Evolutionary conservation across 2,329 filamentous ascomycete genomes (phyloP), one percentile per base, ranked within the genome.

Genomic region (Verticillium tricorpus): DNA sequence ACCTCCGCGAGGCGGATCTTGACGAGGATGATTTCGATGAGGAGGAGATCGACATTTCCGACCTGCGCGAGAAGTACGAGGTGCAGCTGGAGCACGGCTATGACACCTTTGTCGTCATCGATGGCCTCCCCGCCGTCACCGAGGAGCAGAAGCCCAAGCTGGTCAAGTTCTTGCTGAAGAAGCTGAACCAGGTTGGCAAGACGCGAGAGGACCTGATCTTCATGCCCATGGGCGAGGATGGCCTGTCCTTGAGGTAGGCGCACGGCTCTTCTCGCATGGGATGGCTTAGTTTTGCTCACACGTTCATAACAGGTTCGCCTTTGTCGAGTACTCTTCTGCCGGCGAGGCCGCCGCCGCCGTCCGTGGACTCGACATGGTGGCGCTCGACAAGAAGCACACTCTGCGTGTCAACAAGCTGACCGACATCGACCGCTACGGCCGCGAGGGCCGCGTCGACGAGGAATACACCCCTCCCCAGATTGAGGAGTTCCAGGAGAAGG

Each of bases 321-420:
- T 99, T 74, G 93, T 99, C 71, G 95, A 99, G 77, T 99, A 94
- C 78, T 90, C 92, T 66, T 93, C 93, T 14, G 84, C 95, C 62
- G 92, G 90, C 72, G 93, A 98, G 81, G 95, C 95, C 32, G 84
- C 91, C 61, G 91, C 91, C 60, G 95, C 94, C 61, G 92, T 93
- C 69, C 93, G 96, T 76, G 87, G 91, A 71, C 89, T 99, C 63
- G 89, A 99, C 77, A 86, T 87, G 71, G 88, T 90, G 6, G 86
- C 94, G 55, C 90, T 99, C 71, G 95, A 99, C 82, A 98, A 96
- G 86, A 97, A 89, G 81, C 93, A 99, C 84, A 97, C 87, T 59
- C 87, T 99, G 70, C 86, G 89, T 66, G 93, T 99, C 70, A 99
- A 99, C 87, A 99, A 99, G 80, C 85, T 99, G 71, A 97, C 93